These are phyloP conservation scores for Thielaviopsis punctulata DNA, from an alignment of 2,329 filamentous ascomycete species.

Conservation along the genomic window DNA sequence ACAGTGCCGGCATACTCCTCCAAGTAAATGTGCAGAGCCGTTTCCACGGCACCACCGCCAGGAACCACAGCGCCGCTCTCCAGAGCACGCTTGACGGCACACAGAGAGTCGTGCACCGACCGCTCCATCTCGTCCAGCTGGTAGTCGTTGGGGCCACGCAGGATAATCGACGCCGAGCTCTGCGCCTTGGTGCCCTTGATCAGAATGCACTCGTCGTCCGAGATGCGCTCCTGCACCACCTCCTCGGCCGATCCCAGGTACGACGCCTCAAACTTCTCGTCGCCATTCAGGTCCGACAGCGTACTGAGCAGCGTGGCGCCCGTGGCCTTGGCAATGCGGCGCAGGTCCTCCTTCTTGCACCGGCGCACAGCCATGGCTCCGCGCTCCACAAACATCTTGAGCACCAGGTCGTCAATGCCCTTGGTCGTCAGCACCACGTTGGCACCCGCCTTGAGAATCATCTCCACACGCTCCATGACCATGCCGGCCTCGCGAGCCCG, in stretches of 20 bases:
- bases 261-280: constrained; percentile 87
- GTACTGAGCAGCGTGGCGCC: constrained; percentile 86
- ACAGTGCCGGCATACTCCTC: constrained; percentile 98
- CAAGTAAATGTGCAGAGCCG: constrained; percentile 96
- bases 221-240: constrained; percentile 95
- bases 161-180: constrained; percentile 87
- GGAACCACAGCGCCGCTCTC: constrained; percentile 95
- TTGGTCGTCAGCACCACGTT: constrained; percentile 96
- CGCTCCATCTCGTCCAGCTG: constrained; percentile 98
- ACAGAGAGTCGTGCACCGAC: constrained; percentile 90
- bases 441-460: constrained; percentile 93
- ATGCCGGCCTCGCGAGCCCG: constrained; percentile 83
- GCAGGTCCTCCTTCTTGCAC: constrained; percentile 96
- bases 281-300: constrained; percentile 88
- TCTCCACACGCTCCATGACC: constrained; percentile 81
- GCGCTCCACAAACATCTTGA: constrained; percentile 88
- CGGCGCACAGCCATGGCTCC: constrained; percentile 90
- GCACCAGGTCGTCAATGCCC: constrained; percentile 88
- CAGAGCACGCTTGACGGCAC: constrained; percentile 88
- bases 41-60: constrained; percentile 91
- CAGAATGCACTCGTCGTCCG: constrained; percentile 94
- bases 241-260: constrained; percentile 85
- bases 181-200: constrained; percentile 91
- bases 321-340: constrained; percentile 89
- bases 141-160: constrained; percentile 90